These are phyloP conservation scores for Lathyrus oleraceus DNA, from an alignment of 306 rosid species.

Conservation along the genomic window DNA sequence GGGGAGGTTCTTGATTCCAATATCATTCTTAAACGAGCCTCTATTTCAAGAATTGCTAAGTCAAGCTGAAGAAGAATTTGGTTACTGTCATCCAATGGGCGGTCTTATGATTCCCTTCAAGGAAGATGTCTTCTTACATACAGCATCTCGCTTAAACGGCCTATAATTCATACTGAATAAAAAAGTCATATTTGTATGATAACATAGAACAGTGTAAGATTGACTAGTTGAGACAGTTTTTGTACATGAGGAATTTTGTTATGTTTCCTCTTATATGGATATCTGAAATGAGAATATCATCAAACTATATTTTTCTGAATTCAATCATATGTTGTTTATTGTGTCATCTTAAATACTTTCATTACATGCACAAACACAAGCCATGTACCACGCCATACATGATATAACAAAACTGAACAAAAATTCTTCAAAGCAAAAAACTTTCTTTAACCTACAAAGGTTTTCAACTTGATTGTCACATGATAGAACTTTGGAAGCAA, in stretches of 20 bases:
- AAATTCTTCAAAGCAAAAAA: not conserved
- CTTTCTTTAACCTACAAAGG: not conserved
- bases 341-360: no score
- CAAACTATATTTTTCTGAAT: no score
- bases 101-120: no score
- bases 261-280: not conserved
- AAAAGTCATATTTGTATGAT: not conserved
- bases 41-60: no score
- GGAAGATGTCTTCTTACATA: constrained; percentile 33
- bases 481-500: not conserved
- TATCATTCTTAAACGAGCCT: no score
- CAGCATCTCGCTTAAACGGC: constrained; percentile 32
- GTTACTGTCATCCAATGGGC: no score
- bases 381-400: not conserved
- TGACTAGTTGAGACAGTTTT: constrained; percentile 16
- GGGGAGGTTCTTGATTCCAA: no score
- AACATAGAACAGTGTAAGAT: not conserved
- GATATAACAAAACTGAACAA: not conserved
- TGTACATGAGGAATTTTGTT: constrained; percentile 5
- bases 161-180: constrained; percentile 2
- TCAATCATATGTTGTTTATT: no score
- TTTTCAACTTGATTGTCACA: not conserved
- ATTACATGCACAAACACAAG: not conserved
- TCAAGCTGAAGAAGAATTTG: no score
- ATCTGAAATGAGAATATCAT: not conserved